phyloP scores from a whole-genome alignment of 768 basidiomycete species.

The Tricholoma sp. region DNA sequence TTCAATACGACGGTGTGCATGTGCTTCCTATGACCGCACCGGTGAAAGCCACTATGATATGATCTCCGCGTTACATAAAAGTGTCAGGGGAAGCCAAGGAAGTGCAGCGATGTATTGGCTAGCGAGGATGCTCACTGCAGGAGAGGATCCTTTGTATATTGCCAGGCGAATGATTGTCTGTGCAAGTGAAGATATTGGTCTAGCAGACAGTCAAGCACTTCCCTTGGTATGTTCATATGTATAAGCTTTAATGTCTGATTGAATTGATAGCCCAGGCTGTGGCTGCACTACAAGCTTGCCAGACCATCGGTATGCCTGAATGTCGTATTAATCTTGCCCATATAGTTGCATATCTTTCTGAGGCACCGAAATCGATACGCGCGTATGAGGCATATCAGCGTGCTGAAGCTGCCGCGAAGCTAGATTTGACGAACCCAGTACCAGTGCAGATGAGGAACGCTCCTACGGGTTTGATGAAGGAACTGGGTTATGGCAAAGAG shows the following conservation, averaged over 20 bases:
- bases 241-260: background rate
- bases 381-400: slow-evolving; percentile 72
- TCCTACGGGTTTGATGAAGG: slow-evolving; percentile 65
- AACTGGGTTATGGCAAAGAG: slow-evolving; percentile 59
- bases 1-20: slow-evolving; percentile 56
- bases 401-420: slow-evolving; percentile 57
- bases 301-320: slow-evolving; percentile 75
- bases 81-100: slow-evolving; percentile 70
- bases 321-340: slow-evolving; percentile 78
- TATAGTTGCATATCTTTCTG: slow-evolving; percentile 71
- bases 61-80: slow-evolving; percentile 83
- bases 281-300: slow-evolving; percentile 59
- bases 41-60: slow-evolving; percentile 78
- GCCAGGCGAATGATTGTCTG: slow-evolving; percentile 71
- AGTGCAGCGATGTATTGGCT: slow-evolving; percentile 86
- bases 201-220: slow-evolving; percentile 73
- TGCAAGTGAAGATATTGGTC: slow-evolving; percentile 82
- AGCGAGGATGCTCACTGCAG: slow-evolving; percentile 74
- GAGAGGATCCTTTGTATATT: slow-evolving; percentile 78
- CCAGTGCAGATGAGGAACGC: slow-evolving; percentile 76
- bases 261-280: slow-evolving; percentile 42
- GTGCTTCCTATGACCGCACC: slow-evolving; percentile 65
- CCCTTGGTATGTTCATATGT: slow-evolving; percentile 47
- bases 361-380: slow-evolving; percentile 78
- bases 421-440: slow-evolving; percentile 50